Evolutionary conservation across 139 green algal genomes (phyloP), one percentile per base, ranked within the genome.

Genomic region (Zygnema cylindricum): DNA sequence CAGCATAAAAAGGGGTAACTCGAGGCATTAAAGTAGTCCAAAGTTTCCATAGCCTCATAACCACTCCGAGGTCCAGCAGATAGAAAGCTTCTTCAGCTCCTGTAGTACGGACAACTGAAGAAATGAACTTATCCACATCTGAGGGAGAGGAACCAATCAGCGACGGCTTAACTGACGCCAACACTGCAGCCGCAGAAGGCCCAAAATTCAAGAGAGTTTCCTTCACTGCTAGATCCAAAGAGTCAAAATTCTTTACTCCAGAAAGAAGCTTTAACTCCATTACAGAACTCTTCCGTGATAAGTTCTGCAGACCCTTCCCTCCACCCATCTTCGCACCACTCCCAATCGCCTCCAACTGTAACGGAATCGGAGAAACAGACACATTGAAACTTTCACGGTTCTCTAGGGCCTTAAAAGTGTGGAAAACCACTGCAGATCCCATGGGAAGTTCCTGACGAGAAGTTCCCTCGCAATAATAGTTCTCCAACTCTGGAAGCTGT

Each of bases 1-100:
- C 96, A 1, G 96, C 96, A 85, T 97, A 99, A 94, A 96, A 97
- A 35, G 97, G 96, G 39, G 92, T 88, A 23, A 99, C 96, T 79
- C 96, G 93, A 1, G 97, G 97, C 93, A 99, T 94, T 2, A 93
- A 93, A 38, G 89, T 92, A 1, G 84, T 81, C 96, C 96, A 98
- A 36, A 94, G 94, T 79, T 94, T 91, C 86, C 94, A 96, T 92
- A 96, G 92, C 23, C 94, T 92, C 55, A 90, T 77, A 16, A 98
- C 94, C 11, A 94, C 94, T 1, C 94, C 96, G 69, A 98, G 91
- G 86, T 99, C 96, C n/a, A 98, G 77, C 0, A 98, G 69, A 42
- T 97, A 98, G 82, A 98, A 96, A 16, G 94, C 96, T 88, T 98
- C 96, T 38, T 98, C 95, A 40, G 49, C 22, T 3, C 43, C 43